Evolutionary conservation across 176 grass and related monocot species (phyloP).

Genomic region (Triticum turgidum): DNA sequence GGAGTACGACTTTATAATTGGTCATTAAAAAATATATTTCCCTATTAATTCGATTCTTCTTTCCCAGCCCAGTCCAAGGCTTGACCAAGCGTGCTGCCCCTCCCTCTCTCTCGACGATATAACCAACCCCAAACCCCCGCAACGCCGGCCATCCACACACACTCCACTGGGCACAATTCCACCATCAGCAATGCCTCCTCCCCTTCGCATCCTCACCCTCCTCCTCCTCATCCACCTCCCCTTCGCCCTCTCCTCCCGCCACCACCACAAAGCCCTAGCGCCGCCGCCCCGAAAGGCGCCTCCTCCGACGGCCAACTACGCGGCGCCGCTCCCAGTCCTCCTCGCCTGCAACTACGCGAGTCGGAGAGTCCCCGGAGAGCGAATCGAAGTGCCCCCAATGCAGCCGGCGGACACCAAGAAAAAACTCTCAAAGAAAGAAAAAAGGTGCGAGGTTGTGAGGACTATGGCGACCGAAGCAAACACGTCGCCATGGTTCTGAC

Average conservation of each 20-base stretch:
- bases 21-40: no score
- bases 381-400: no score
- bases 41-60: not conserved
- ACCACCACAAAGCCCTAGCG: not conserved
- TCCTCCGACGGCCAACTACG: constrained; percentile 8
- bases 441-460: no score
- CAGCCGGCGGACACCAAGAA: no score
- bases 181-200: constrained; percentile 1
- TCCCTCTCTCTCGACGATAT: not conserved
- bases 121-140: constrained; percentile 3
- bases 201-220: not conserved
- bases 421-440: no score
- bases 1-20: no score
- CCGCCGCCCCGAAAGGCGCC: not conserved
- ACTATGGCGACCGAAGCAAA: no score
- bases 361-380: no score
- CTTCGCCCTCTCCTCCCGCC: constrained; percentile 12
- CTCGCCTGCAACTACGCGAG: constrained; percentile 49
- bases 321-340: constrained; percentile 42
- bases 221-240: constrained; percentile 33
- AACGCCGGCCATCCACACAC: not conserved
- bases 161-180: not conserved
- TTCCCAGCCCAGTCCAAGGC: not conserved
- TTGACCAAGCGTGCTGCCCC: not conserved
- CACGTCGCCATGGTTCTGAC: no score